phyloP scores from a whole-genome alignment of 306 rosid genomes.

The Vigna radiata region DNA sequence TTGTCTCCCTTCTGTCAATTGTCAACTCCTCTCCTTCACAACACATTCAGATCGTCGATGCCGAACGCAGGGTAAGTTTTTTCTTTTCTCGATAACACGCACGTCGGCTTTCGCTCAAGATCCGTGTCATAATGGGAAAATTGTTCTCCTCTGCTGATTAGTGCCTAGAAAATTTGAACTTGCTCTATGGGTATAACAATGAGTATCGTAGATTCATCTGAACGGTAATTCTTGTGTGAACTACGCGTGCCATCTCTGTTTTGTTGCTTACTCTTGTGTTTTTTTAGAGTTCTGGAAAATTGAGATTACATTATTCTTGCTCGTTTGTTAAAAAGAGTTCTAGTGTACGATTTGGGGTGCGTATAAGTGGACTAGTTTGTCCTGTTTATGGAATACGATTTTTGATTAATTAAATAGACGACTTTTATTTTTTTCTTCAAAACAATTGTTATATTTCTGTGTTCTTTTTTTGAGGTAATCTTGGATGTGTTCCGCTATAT shows the following conservation, averaged over 20 bases:
- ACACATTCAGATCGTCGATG: conserved; percentile 78
- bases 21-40: conserved; percentile 57
- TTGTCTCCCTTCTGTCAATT: conserved; percentile 47
- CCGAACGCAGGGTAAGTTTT: conserved; percentile 88
- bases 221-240: not conserved
- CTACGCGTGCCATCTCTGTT: not conserved
- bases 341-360: not conserved
- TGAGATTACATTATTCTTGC: not conserved
- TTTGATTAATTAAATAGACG: conserved; percentile 29
- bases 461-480: conserved; percentile 6
- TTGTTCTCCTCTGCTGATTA: not conserved
- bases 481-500: conserved; percentile 17
- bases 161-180: conserved; percentile 10
- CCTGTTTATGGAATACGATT: conserved; percentile 3
- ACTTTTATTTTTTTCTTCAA: not conserved
- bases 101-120: conserved; percentile 18
- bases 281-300: conserved; percentile 30
- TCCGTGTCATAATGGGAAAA: conserved; percentile 11
- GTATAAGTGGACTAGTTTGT: not conserved
- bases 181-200: conserved; percentile 21
- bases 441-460: conserved; percentile 7
- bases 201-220: conserved; percentile 26
- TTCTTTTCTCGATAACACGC: not conserved
- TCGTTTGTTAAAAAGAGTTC: not conserved
- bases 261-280: not conserved